Conservation (phyloP, 495 filamentous ascomycete species). For the Aspergillus carlsbadensis region DNA sequence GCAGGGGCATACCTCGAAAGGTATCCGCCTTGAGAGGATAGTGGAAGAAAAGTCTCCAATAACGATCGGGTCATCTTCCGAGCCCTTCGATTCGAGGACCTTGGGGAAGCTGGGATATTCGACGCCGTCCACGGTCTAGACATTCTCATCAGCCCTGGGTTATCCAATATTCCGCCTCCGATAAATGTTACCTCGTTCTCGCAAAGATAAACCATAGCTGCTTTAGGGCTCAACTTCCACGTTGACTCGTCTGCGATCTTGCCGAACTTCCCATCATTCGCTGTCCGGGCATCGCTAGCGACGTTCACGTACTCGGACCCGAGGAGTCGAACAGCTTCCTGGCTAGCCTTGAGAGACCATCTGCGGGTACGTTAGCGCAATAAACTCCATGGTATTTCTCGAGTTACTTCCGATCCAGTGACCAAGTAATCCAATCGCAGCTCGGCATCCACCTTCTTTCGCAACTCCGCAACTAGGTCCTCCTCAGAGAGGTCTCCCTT, state of each 20-base stretch:
- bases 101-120: slow-evolving; percentile 81
- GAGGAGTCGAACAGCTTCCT: slow-evolving; percentile 75
- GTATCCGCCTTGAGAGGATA: slow-evolving; percentile 58
- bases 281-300: slow-evolving; percentile 65
- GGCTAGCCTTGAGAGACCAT: slow-evolving; percentile 92
- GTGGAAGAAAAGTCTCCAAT: slow-evolving; percentile 86
- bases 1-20: slow-evolving; percentile 45
- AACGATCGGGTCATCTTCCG: slow-evolving; percentile 62
- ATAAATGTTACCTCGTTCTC: slow-evolving; percentile 76
- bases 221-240: slow-evolving; percentile 71
- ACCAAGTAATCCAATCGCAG: slow-evolving; percentile 86
- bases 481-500: slow-evolving; percentile 41
- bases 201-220: slow-evolving; percentile 87
- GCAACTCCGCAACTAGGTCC: slow-evolving; percentile 57
- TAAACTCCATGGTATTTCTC: not conserved
- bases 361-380: slow-evolving; percentile 18
- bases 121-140: slow-evolving; percentile 69
- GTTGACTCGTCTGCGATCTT: slow-evolving; percentile 70
- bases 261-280: slow-evolving; percentile 83
- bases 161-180: not conserved
- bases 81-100: slow-evolving; percentile 49
- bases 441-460: slow-evolving; percentile 60
- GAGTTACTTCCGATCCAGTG: slow-evolving; percentile 59
- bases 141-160: not conserved
- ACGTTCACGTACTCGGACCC: slow-evolving; percentile 80